Conservation (phyloP, 768 basidiomycete genomes). For the Trametopsis cervina region DNA sequence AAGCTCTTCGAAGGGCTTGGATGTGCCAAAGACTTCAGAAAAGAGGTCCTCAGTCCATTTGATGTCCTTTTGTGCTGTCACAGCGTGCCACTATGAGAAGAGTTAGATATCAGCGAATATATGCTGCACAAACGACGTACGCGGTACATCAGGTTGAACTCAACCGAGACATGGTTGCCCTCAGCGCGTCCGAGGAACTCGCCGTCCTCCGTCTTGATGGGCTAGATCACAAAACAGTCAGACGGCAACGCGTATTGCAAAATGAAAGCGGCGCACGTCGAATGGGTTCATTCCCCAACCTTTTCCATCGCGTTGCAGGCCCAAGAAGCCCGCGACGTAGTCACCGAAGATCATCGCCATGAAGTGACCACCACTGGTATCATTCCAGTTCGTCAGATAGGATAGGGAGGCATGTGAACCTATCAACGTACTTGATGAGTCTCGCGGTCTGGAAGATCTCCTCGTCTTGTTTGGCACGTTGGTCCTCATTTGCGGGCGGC, state of each 20-base stretch:
- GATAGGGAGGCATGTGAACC: background rate
- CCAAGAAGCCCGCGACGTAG: constrained; percentile 53
- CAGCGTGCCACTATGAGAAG: constrained; percentile 27
- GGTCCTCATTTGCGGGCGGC: constrained; percentile 18
- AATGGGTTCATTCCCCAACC: constrained; percentile 48
- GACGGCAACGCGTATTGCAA: background rate
- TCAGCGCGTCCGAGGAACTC: constrained; percentile 36
- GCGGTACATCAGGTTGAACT: constrained; percentile 56
- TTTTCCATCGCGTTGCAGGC: constrained; percentile 41
- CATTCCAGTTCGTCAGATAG: too few relatives aligned
- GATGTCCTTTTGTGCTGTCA: constrained; percentile 24
- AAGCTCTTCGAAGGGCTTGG: constrained; percentile 20
- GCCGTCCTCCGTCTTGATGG: constrained; percentile 16
- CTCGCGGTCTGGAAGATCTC: constrained; percentile 52
- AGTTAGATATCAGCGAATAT: constrained; percentile 6
- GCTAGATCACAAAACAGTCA: constrained; percentile 9
- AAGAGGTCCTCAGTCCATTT: constrained; percentile 28
- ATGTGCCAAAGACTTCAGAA: constrained; percentile 16
- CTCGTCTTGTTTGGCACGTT: constrained; percentile 35
- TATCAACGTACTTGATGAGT: constrained; percentile 37
- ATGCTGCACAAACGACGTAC: constrained; percentile 16
- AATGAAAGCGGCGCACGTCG: constrained; percentile 24
- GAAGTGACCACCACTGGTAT: constrained; percentile 39
- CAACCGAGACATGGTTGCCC: constrained; percentile 71
- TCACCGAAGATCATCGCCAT: constrained; percentile 50